Evolutionary conservation across 371 early-diverging fungal genomes (phyloP).

Genomic region (Apophysomyces sp.): DNA sequence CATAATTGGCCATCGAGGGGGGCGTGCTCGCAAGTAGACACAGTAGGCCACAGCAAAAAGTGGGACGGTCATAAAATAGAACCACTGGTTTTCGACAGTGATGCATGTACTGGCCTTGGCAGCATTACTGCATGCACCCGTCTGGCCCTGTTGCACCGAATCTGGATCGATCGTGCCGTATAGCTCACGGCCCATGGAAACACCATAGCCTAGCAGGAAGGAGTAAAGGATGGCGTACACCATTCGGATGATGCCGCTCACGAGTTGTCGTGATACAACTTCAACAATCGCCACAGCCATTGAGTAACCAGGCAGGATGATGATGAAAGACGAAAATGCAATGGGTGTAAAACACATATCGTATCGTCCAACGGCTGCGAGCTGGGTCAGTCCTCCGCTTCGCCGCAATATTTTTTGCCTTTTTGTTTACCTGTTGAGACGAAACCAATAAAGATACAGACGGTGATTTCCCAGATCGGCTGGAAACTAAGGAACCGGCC

Average conservation of each 20-base stretch:
- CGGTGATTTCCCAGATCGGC: slow-evolving; percentile 22
- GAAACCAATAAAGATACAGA: slow-evolving; percentile 21
- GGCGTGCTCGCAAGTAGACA: slow-evolving; percentile 34
- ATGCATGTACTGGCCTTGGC: slow-evolving; percentile 23
- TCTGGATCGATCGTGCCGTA: slow-evolving; percentile 37
- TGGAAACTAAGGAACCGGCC: slow-evolving; percentile 16
- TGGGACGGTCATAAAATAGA: slow-evolving; percentile 40
- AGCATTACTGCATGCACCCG: slow-evolving; percentile 21
- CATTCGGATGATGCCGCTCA: slow-evolving; percentile 83
- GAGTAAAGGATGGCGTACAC: slow-evolving; percentile 80
- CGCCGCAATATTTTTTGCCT: background rate
- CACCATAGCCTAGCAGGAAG: slow-evolving; percentile 77
- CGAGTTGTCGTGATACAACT: slow-evolving; percentile 78
- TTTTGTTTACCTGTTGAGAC: slow-evolving; percentile 11
- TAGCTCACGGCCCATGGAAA: slow-evolving; percentile 67
- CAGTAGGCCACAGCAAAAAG: slow-evolving; percentile 47
- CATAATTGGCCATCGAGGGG: slow-evolving; percentile 35
- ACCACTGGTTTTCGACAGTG: slow-evolving; percentile 28
- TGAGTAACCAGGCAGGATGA: slow-evolving; percentile 70
- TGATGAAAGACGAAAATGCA: slow-evolving; percentile 52
- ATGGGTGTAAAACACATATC: slow-evolving; percentile 49
- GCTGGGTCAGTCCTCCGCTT: background rate
- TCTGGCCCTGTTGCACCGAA: slow-evolving; percentile 3
- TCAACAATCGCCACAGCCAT: slow-evolving; percentile 81
- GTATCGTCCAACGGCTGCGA: slow-evolving; percentile 24